Conservation (phyloP, 139 green algal genomes). For the Auxenochlorella pyrenoidosa region DNA sequence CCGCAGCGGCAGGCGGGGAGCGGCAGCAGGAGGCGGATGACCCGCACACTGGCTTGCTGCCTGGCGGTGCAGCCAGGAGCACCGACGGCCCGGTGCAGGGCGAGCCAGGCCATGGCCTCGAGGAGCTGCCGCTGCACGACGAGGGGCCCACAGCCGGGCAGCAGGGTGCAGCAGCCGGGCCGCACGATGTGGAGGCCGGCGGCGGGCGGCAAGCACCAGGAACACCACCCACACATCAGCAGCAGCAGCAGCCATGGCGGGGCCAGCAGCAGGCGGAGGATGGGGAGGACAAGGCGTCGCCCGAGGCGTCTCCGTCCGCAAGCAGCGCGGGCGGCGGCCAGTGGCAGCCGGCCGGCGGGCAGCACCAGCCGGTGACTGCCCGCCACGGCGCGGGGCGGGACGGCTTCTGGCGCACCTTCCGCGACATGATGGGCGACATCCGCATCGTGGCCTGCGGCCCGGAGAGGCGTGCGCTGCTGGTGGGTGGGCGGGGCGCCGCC, state of each 20-base stretch:
- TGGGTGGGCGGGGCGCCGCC: background rate
- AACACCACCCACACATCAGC: constrained; percentile 15
- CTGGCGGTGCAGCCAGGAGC: background rate
- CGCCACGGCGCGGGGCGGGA: background rate
- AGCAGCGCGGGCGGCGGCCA: background rate
- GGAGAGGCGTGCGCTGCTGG: constrained; percentile 47
- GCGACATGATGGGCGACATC: constrained; percentile 67
- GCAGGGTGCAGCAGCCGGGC: background rate
- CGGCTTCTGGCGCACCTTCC: constrained; percentile 57
- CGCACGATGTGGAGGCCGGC: too few species aligned
- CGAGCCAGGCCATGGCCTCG: background rate
- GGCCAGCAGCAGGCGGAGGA: background rate
- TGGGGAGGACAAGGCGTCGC: background rate
- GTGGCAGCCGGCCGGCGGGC: background rate
- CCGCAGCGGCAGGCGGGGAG: background rate
- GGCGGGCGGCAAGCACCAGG: background rate
- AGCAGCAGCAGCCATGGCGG: background rate
- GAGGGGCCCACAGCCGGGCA: background rate
- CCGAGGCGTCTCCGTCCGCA: background rate
- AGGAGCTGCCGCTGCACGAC: background rate
- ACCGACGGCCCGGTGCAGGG: background rate
- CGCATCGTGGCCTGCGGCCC: constrained; percentile 56
- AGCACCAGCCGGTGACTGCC: background rate
- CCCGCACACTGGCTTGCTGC: background rate
- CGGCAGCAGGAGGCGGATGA: background rate